Evolutionary conservation across 2,329 filamentous ascomycete genomes (phyloP).

Genomic region (Acephala macrosclerotiorum): DNA sequence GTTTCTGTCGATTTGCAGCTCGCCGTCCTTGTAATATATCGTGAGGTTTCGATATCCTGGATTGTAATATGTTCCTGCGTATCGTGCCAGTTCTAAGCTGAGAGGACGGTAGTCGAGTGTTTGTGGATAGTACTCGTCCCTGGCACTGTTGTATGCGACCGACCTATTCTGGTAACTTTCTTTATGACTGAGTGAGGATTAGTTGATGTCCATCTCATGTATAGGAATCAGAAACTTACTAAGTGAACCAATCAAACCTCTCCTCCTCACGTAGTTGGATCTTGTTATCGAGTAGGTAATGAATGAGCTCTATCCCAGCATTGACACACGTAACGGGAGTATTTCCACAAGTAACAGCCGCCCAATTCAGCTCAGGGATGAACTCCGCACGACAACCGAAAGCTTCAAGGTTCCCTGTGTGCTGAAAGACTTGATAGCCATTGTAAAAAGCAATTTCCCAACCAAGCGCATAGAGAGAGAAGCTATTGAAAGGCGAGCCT

Average conservation of each 20-base stretch:
- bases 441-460: constrained; percentile 50
- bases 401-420: constrained; percentile 53
- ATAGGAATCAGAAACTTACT: constrained; percentile 39
- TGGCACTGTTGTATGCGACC: constrained; percentile 42
- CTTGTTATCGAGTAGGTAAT: constrained; percentile 51
- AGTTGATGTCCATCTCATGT: neutral
- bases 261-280: constrained; percentile 45
- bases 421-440: constrained; percentile 51
- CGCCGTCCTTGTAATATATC: constrained; percentile 22
- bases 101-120: constrained; percentile 46
- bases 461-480: constrained; percentile 49
- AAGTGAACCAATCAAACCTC: constrained; percentile 47
- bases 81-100: constrained; percentile 45
- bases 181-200: constrained; percentile 18
- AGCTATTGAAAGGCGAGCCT: neutral
- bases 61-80: constrained; percentile 54
- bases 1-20: constrained; percentile 16
- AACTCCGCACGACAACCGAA: constrained; percentile 54
- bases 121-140: constrained; percentile 48
- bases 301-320: constrained; percentile 46
- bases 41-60: constrained; percentile 48
- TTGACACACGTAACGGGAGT: constrained; percentile 50
- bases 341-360: constrained; percentile 53
- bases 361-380: constrained; percentile 53
- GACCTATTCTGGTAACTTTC: constrained; percentile 31